phyloP scores from a whole-genome alignment of 2,329 filamentous ascomycete genomes.

The Cercospora beticola region DNA sequence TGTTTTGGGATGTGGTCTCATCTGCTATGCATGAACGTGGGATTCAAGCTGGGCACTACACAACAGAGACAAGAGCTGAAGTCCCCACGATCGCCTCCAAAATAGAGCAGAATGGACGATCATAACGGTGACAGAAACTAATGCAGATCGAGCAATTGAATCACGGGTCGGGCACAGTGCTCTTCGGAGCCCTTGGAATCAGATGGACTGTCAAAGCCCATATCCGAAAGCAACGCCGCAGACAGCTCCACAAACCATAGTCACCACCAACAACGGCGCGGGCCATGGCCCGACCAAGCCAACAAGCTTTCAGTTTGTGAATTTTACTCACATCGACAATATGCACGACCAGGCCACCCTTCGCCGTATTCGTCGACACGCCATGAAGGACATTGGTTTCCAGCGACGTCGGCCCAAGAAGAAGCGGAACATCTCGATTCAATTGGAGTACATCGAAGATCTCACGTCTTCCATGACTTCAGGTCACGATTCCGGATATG shows the following conservation, averaged over 20 bases:
- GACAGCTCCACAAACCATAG: not conserved
- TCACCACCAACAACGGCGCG: not conserved
- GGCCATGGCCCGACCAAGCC: not conserved
- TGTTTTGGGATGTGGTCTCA: not conserved
- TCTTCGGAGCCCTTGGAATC: not conserved
- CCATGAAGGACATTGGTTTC: constrained; percentile 17
- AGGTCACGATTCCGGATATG: not conserved
- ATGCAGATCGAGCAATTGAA: not conserved
- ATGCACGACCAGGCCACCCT: constrained; percentile 4
- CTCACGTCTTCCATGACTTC: not conserved
- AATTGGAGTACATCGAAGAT: not conserved
- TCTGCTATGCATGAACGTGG: not conserved
- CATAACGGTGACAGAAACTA: not conserved
- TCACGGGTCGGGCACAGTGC: not conserved
- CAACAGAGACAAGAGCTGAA: not conserved
- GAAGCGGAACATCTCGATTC: constrained; percentile 3
- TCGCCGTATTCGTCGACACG: constrained; percentile 15
- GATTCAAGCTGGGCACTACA: not conserved
- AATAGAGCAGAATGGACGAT: not conserved
- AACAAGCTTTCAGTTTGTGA: constrained; percentile 17
- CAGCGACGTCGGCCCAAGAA: constrained; percentile 16
- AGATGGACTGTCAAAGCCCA: not conserved
- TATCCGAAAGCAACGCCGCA: not conserved
- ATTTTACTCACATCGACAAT: constrained; percentile 6
- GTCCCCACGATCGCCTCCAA: not conserved